Percentiles rank a stretch among this genome's conserved stretches.
These are phyloP conservation scores for Teratosphaeria zuluensis DNA, from an alignment of 2,329 filamentous ascomycete species.

Conservation along the genomic window DNA sequence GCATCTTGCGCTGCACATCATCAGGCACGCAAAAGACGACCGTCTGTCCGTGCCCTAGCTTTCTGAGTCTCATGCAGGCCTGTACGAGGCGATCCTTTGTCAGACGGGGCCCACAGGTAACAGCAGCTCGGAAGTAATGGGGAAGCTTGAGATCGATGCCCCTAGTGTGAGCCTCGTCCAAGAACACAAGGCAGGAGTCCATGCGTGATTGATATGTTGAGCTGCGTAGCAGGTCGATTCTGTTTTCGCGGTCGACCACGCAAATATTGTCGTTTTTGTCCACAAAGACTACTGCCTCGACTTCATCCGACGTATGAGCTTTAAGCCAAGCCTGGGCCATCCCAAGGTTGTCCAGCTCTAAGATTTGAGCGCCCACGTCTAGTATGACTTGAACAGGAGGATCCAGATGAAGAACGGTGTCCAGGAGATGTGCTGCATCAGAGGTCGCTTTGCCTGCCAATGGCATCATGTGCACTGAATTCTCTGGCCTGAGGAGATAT, in stretches of 20 bases:
- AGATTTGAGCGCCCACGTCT: constrained; percentile 60
- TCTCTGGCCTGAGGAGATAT: constrained; percentile 47
- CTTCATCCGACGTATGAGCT: constrained; percentile 8
- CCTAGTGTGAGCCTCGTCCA: constrained; percentile 62
- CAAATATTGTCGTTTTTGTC: constrained; percentile 45
- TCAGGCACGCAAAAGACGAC: constrained; percentile 50
- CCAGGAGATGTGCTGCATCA: constrained; percentile 32
- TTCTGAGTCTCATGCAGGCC: constrained; percentile 53
- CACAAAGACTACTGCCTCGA: constrained; percentile 49
- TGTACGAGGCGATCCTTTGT: constrained; percentile 63
- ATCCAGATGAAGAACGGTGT: constrained; percentile 31
- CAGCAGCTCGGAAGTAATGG: constrained; percentile 48
- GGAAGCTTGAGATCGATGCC: constrained; percentile 61
- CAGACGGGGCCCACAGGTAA: constrained; percentile 55
- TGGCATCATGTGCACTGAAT: constrained; percentile 22
- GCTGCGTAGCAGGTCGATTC: constrained; percentile 40
- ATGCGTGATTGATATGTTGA: constrained; percentile 51
- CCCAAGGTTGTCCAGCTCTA: constrained; percentile 51
- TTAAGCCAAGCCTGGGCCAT: constrained; percentile 49
- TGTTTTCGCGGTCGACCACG: constrained; percentile 42
- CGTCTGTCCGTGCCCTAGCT: constrained; percentile 57
- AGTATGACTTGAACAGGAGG: constrained; percentile 49
- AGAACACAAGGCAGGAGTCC: constrained; percentile 53
- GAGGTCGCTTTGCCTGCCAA: not conserved
- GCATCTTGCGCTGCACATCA: constrained; percentile 51